Evolutionary conservation across 768 basidiomycete species (phyloP), one percentile per base, ranked within the genome.

Genomic region (Hebeloma cylindrosporum): DNA sequence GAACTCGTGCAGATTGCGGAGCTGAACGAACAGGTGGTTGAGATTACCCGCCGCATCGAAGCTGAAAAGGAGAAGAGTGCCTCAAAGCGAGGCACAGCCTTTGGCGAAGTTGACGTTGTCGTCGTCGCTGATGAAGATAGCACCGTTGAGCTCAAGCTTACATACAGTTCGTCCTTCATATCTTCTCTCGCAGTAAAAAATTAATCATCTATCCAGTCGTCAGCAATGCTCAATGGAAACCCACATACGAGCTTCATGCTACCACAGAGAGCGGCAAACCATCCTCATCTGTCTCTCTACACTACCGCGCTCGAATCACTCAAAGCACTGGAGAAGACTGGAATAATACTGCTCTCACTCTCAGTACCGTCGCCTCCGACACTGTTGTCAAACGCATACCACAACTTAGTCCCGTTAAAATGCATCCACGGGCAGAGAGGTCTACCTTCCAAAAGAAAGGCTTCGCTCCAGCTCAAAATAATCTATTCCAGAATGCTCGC

Each of bases 281-380:
- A 3, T 71, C 71, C 0, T 56, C 72, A 4, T 55, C 66, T 0
- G 70, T 81, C 18, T 50, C 69, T 2, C 66, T 85, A 7, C 73
- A 79, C 47, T 83, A 82, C 53, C 75, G 76, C 18, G 79, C 80
- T 0, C 64, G 69, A 21, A 66, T 83, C 38, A 62, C 57, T 0
- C 81, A 85, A 52, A 60, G 59, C 51, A 80, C 82, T 0, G 82
- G 82, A 9, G 82, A 85, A 52, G 76, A 80, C 48, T 85, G 82
- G 82, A 68, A 54, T 17, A 63, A 72, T 46, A 67, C 75, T 1
- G 48, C 67, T 1, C 65, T 83, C 23, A 77, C 71, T 5, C 65
- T 84, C 21, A 80, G 75, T 60, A 81, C 80, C 2, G 71, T 71
- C 16, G 60, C 65, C 3, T 68, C 64, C 2, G 69, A 70, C 26